Percentiles rank a stretch among this genome's conserved stretches.
Conservation (phyloP, 1,284 basidiomycete species). For the Cerioporus squamosus region DNA sequence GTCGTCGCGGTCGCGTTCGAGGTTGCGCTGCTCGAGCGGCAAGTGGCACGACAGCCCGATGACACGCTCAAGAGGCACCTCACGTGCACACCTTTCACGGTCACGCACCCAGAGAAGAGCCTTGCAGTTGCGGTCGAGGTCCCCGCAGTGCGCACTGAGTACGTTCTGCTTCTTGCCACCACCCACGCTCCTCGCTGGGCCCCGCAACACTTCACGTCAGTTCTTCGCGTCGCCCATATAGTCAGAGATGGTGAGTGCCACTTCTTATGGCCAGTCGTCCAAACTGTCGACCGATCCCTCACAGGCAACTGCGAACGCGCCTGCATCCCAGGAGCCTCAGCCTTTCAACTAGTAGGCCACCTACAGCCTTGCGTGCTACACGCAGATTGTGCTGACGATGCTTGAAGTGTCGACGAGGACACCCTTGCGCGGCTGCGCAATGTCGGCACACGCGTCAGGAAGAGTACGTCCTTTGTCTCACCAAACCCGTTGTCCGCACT, state of each 20-base stretch:
- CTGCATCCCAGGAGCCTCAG: conserved; percentile 7
- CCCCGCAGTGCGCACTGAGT: too few relatives aligned
- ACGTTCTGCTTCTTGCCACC: not conserved
- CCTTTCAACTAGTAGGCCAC: conserved; percentile 21
- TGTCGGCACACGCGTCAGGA: conserved; percentile 26
- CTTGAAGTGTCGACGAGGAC: conserved; percentile 26
- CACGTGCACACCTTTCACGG: conserved; percentile 26
- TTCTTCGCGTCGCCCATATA: too few relatives aligned
- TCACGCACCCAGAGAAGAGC: conserved; percentile 23
- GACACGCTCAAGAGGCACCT: not conserved
- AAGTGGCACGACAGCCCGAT: too few relatives aligned
- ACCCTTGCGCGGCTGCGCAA: conserved; percentile 26
- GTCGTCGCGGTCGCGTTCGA: too few relatives aligned
- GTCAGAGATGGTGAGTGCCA: conserved; percentile 4
- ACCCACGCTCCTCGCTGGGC: not conserved
- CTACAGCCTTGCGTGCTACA: not conserved
- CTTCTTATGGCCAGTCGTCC: too few relatives aligned
- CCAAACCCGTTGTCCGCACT: not conserved
- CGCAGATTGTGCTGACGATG: conserved; percentile 1
- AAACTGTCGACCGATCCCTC: not conserved
- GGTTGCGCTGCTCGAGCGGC: too few relatives aligned
- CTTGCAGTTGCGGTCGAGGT: too few relatives aligned
- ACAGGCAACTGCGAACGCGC: not conserved
- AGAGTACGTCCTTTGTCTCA: conserved; percentile 18
- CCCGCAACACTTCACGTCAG: too few relatives aligned